A percentile compares a stretch with the other conserved stretches of the same genome.
Conservation (phyloP, 140 eudicot species). For the Cichorium intybus region DNA sequence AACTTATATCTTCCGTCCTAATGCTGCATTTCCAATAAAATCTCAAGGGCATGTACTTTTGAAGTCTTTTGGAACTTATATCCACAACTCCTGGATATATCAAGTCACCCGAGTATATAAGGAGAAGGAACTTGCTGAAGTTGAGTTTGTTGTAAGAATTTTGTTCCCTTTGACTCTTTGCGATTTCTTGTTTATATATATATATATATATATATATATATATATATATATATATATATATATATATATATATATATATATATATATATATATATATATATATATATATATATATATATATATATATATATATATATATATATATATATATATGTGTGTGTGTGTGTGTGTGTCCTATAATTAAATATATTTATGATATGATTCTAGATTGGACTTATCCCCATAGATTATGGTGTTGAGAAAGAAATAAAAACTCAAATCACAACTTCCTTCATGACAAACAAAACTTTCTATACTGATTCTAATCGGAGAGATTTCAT, state of each 20-base stretch:
- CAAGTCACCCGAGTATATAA: constrained; percentile 95
- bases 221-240: no score
- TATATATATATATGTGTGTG: no score
- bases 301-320: no score
- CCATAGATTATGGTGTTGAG: constrained; percentile 82
- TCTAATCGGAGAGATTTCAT: constrained; percentile 95
- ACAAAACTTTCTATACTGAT: constrained; percentile 79
- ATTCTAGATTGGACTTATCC: constrained; percentile 92
- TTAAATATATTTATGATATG: constrained; percentile 12
- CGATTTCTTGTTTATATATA: no score
- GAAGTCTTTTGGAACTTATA: no score
- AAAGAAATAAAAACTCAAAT: constrained; percentile 80
- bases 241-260: no score
- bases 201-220: no score
- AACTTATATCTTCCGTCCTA: constrained; percentile 97
- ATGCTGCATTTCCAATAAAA: constrained; percentile 53
- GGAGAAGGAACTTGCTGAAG: constrained; percentile 89
- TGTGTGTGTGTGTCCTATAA: no score
- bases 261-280: no score
- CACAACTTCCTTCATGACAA: constrained; percentile 60
- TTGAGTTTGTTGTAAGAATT: constrained; percentile 74
- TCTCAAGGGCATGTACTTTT: constrained; percentile 45
- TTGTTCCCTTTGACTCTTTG: not conserved
- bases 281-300: no score
- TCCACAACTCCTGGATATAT: constrained; percentile 64